Evolutionary conservation across 768 basidiomycete genomes (phyloP).

Genomic region (Podaxis carcinomalis): DNA sequence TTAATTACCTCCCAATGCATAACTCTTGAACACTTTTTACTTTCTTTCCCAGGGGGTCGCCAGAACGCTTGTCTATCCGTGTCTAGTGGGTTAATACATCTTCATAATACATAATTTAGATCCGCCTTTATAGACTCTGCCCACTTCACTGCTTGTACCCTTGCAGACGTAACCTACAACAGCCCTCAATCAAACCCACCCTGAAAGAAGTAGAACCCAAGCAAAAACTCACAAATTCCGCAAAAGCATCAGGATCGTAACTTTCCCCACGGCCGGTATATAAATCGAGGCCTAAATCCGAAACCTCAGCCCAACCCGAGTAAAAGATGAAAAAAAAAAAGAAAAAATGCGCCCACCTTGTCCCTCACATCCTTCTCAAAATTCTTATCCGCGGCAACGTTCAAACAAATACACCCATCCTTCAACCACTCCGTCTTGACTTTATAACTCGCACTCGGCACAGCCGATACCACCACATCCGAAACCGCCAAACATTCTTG

Average conservation of each 20-base stretch:
- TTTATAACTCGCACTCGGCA: conserved; percentile 83
- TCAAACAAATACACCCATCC: conserved; percentile 90
- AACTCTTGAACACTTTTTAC: not conserved
- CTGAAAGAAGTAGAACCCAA: not conserved
- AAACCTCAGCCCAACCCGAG: not conserved
- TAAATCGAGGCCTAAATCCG: conserved; percentile 79
- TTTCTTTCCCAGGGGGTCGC: not conserved
- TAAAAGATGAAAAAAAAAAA: not conserved
- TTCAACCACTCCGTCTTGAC: conserved; percentile 86
- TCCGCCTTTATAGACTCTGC: not conserved
- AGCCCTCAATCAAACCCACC: not conserved
- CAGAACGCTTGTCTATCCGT: too few species aligned
- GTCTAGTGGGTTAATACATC: not conserved
- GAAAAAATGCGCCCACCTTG: conserved; percentile 51
- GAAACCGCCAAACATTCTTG: conserved; percentile 79
- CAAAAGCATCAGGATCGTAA: conserved; percentile 96
- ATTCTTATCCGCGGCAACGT: conserved; percentile 94
- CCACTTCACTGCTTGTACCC: conserved; percentile 39
- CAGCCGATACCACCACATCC: conserved; percentile 94
- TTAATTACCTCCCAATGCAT: conserved; percentile 9
- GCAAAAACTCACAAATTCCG: conserved; percentile 76
- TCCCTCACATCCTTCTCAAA: conserved; percentile 92
- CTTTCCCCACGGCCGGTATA: conserved; percentile 94
- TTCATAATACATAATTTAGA: conserved; percentile 1
- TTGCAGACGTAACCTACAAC: conserved; percentile 49